Base-by-base conservation (phyloP, 176 grass and related monocot genomes). In the Urochloa ruziziensis region DNA sequence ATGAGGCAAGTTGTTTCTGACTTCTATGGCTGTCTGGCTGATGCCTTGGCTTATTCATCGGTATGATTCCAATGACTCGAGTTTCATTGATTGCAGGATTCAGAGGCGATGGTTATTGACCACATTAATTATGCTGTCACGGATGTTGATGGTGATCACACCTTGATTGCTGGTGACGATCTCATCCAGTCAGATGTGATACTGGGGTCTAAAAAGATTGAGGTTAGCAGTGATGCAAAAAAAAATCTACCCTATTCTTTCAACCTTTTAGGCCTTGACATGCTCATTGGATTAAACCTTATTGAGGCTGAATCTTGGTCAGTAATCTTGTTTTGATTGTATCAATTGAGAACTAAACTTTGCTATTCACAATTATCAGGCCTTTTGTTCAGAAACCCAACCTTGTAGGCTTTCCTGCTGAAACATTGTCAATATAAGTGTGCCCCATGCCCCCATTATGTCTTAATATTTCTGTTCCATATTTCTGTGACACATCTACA, bases 171-270 rank as follows among this genome's bases (percentile, higher is more conserved):
- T 35, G 77, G 83, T 34, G 89, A 94, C 69, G 91, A 89, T 80
- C 78, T 96, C 53, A 96, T 99, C 79, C 34, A 96, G 70, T 94
- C 93, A 33, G 82, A 90, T 92, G 89, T 94, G 32, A 96, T 99
- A 79, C 84, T 94, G 21, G 97, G 97, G 7, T 86, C 80, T 23
- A 86, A 86, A 79, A 95, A 86, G 58, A 96, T 96, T 64, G 93
- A 96, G 89, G 96, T 98, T 54, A 66, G 29, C 40, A 17, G 14
- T 19, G 42, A 73, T 68, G 51, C 40, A 59, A 47, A 54, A 90
- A n/a, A n/a, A 54, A 67, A 39, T 39, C 21, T 29, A 59, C 24
- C 7, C 1, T 3, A 9, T 24, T 47, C 42, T 17, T 67, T 42
- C 4, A 37, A n/a, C 54, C 14, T 30, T 85, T 67, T 33, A 30